phyloP scores from a whole-genome alignment of 2,329 filamentous ascomycete genomes.

The Aureobasidium sp. region DNA sequence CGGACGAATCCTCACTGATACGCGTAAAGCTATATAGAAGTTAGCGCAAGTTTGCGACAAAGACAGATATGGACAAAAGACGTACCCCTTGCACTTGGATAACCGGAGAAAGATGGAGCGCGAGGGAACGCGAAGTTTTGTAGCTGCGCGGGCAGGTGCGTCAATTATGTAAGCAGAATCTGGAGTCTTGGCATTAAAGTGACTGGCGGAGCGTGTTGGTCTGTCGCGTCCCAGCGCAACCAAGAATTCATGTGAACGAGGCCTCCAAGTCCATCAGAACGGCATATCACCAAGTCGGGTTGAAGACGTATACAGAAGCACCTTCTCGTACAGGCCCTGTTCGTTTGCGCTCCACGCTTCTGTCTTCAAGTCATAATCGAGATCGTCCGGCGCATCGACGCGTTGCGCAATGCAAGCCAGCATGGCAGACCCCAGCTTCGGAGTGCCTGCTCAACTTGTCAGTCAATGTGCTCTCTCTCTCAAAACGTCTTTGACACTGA shows the following conservation, averaged over 20 bases:
- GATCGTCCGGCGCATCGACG: slow-evolving; percentile 12
- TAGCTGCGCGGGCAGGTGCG: not conserved
- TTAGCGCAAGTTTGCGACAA: not conserved
- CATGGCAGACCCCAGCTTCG: slow-evolving; percentile 42
- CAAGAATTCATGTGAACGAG: not conserved
- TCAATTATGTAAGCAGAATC: not conserved
- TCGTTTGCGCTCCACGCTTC: not conserved
- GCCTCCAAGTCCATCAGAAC: not conserved
- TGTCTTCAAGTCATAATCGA: not conserved
- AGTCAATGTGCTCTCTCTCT: slow-evolving; percentile 14
- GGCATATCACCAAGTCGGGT: not conserved
- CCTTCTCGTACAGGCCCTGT: not conserved
- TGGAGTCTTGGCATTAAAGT: not conserved
- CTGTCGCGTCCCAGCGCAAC: slow-evolving; percentile 2
- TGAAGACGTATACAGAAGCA: not conserved
- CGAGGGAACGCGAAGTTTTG: not conserved
- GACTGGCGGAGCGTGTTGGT: not conserved
- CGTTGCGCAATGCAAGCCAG: slow-evolving; percentile 9
- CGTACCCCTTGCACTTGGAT: slow-evolving; percentile 49
- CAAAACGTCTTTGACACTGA: slow-evolving; percentile 11
- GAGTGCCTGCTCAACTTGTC: slow-evolving; percentile 40
- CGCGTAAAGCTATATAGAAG: slow-evolving; percentile 48
- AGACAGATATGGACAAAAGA: not conserved
- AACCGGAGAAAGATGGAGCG: slow-evolving; percentile 5
- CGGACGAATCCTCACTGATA: slow-evolving; percentile 80